Evolutionary conservation across 495 filamentous ascomycete species (phyloP).

Genomic region (Annulohypoxylon nitens): DNA sequence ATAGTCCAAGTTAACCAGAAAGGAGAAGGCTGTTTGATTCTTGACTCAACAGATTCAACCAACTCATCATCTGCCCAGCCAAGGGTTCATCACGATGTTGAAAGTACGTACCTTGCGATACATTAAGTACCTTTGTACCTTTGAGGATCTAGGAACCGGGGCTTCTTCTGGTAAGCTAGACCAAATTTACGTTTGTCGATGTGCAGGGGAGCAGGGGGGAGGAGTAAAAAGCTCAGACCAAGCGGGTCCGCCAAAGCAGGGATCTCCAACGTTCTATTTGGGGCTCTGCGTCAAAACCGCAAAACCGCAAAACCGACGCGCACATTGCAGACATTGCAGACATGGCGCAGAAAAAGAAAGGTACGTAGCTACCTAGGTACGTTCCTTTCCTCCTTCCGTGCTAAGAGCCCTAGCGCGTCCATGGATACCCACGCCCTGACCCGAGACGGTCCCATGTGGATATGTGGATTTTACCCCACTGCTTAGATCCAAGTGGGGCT

Average conservation of each 20-base stretch:
- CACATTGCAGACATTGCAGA: constrained; percentile 13
- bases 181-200: constrained; percentile 43
- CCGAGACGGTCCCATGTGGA: constrained; percentile 48
- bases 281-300: constrained; percentile 47
- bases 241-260: constrained; percentile 34
- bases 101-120: constrained; percentile 8
- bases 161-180: constrained; percentile 28
- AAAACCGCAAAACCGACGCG: constrained; percentile 41
- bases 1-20: not conserved
- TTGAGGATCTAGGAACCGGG: constrained; percentile 12
- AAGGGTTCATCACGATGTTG: constrained; percentile 28
- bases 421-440: constrained; percentile 39
- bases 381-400: not conserved
- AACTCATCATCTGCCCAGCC: constrained; percentile 12
- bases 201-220: constrained; percentile 38
- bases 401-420: constrained; percentile 13
- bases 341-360: constrained; percentile 8
- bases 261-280: constrained; percentile 49
- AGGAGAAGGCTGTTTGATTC: constrained; percentile 10
- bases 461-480: constrained; percentile 40
- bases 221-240: constrained; percentile 35
- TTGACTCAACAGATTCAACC: constrained; percentile 23
- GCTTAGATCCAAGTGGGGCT: constrained; percentile 43
- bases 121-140: constrained; percentile 30
- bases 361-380: constrained; percentile 24